Evolutionary conservation across 1,139 yeast genomes (phyloP), one percentile per base, ranked within the genome.

Genomic region (Yamadazyma conglobata): DNA sequence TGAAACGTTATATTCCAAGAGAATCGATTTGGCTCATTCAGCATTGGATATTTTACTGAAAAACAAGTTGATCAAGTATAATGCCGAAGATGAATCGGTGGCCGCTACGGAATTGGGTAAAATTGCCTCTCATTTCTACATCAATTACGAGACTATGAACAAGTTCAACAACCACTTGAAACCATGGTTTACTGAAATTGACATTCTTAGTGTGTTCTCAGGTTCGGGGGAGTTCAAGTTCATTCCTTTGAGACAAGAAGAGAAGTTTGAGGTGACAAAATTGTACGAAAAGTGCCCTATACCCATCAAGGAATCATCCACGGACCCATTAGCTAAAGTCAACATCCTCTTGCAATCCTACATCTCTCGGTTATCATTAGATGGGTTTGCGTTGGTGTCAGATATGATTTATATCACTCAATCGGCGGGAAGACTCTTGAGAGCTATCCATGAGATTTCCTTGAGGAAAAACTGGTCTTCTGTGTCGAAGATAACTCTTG

Each of bases 341-440:
- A 87, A 82, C 44, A 77, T 87, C 5, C 57, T 93, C 22, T 59
- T 91, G 9, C 98, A 93, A 50, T 76, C 95, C 0, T 88, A 85
- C 47, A 82, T 93, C 11, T 85, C 96, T 1, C 59, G 81, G 20
- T 60, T 89, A 23, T 61, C 68, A 8, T 62, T 93, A 10, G 94
- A 84, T 3, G 98, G 97, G 1, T 86, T 86, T 62, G 96, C 97
- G 0, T 60, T 93, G 37, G 77, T 83, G 70, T 79, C 96, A 0
- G 99, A 93, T 60, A 88, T 89, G 96, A 72, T 86, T 4, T 91
- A 86, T 48, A 77, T 93, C 24, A 85, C 93, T 0, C 98, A 91
- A 53, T 86, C 95, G 22, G 97, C 96, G 1, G 94, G 94, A 5
- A 73, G 99, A 51, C 58, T 93, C 24, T 64, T 89, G 32, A 63